Evolutionary conservation across 768 basidiomycete genomes (phyloP).

Genomic region (Tricholoma saponaceum): DNA sequence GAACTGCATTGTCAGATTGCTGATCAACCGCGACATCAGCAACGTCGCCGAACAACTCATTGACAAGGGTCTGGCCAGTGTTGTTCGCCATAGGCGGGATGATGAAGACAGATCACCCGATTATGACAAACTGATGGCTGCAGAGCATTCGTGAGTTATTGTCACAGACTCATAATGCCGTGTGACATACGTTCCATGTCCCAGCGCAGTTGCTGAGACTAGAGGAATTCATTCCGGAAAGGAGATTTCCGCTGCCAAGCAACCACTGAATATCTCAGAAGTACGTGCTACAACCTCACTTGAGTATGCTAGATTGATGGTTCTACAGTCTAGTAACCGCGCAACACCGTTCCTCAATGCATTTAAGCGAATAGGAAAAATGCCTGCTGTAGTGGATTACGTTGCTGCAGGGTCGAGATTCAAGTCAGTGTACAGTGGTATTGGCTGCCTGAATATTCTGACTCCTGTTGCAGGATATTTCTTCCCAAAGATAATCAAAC

Average conservation of each 20-base stretch:
- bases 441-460: neutral
- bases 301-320: neutral
- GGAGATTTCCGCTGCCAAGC: constrained; percentile 73
- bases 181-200: constrained; percentile 7
- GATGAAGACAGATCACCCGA: constrained; percentile 96
- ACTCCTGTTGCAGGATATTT: constrained; percentile 51
- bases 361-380: constrained; percentile 85
- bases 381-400: constrained; percentile 87
- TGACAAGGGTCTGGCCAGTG: constrained; percentile 88
- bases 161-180: neutral
- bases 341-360: constrained; percentile 86
- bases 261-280: constrained; percentile 91
- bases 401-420: constrained; percentile 93
- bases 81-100: constrained; percentile 88
- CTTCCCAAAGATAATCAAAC: constrained; percentile 92
- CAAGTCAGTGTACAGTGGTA: constrained; percentile 55
- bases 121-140: constrained; percentile 93
- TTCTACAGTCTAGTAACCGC: constrained; percentile 53
- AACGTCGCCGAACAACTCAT: constrained; percentile 92
- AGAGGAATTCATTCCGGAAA: constrained; percentile 93
- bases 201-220: constrained; percentile 70
- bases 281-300: constrained; percentile 31
- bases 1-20: neutral
- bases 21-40: constrained; percentile 32
- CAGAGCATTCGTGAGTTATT: constrained; percentile 77